Percentiles rank a stretch among this genome's conserved stretches.
phyloP scores from a whole-genome alignment of 192 early-diverging fungal species.

The Powellomyces hirtus region DNA sequence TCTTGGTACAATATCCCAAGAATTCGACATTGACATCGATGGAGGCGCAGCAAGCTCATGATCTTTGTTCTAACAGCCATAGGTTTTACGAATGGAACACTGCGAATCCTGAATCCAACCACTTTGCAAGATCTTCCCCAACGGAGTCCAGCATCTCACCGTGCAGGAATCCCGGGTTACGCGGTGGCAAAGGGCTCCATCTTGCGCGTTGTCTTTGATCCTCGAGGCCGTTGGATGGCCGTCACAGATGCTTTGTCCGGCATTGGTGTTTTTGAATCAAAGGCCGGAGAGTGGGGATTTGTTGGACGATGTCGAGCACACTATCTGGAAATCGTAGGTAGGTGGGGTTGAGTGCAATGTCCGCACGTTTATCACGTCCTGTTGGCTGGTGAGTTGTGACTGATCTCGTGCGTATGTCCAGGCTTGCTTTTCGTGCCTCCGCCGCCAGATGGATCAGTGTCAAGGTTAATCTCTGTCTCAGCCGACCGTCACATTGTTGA shows the following conservation, averaged over 20 bases:
- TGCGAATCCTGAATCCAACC: constrained; percentile 35
- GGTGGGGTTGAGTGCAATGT: not conserved
- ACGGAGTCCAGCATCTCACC: constrained; percentile 2
- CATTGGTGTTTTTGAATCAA: constrained; percentile 37
- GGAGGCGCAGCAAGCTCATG: not conserved
- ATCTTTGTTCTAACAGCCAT: constrained; percentile 20
- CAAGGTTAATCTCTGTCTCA: constrained; percentile 42
- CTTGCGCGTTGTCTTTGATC: constrained; percentile 30
- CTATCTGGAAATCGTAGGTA: constrained; percentile 49
- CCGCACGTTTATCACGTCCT: not conserved
- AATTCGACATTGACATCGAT: not conserved
- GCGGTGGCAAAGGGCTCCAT: constrained; percentile 26
- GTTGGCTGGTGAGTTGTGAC: not conserved
- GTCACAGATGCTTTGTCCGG: constrained; percentile 33
- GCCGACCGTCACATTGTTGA: constrained; percentile 46
- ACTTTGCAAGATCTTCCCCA: constrained; percentile 37
- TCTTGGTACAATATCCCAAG: not conserved
- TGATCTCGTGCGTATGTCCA: not conserved
- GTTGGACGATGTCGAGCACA: constrained; percentile 46
- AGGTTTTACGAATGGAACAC: constrained; percentile 49
- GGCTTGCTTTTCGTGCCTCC: constrained; percentile 39
- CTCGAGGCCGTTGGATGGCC: constrained; percentile 30
- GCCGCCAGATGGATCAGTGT: constrained; percentile 7
- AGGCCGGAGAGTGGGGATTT: constrained; percentile 43
- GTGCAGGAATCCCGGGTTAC: constrained; percentile 17